A percentile compares a stretch with the other conserved stretches of the same genome.
phyloP scores from a whole-genome alignment of 805 yeast genomes.

The Brettanomyces naardenensis region DNA sequence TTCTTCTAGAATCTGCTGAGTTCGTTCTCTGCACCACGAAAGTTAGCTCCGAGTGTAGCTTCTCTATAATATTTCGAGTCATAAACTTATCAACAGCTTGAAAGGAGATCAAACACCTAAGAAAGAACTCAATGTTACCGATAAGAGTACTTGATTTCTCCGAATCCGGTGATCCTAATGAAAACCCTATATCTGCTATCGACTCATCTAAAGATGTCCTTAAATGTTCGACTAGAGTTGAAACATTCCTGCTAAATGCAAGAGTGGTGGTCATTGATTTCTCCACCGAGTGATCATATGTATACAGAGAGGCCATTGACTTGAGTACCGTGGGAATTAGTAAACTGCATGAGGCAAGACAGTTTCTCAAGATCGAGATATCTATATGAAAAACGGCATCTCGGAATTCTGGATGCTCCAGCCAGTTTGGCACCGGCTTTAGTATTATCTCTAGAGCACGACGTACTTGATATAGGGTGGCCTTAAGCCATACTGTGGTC shows the following conservation, averaged over 20 bases:
- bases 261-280: slow-evolving; percentile 11
- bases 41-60: slow-evolving; percentile 11
- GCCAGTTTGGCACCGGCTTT: slow-evolving; percentile 9
- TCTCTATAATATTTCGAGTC: slow-evolving; percentile 3
- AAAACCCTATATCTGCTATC: slow-evolving; percentile 12
- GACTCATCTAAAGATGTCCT: slow-evolving; percentile 7
- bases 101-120: slow-evolving; percentile 6
- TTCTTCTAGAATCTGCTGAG: slow-evolving; percentile 5
- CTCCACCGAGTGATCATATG: slow-evolving; percentile 9
- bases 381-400: slow-evolving; percentile 25
- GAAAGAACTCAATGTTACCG: slow-evolving; percentile 8
- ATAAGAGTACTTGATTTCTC: slow-evolving; percentile 11
- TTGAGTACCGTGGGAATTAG: slow-evolving; percentile 31
- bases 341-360: slow-evolving; percentile 27
- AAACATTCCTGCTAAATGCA: slow-evolving; percentile 8
- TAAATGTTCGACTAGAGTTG: background rate
- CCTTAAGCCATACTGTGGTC: slow-evolving; percentile 46
- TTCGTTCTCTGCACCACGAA: slow-evolving; percentile 9
- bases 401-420: slow-evolving; percentile 27
- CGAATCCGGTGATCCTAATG: slow-evolving; percentile 21
- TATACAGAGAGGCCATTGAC: slow-evolving; percentile 15
- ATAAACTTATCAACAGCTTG: slow-evolving; percentile 4
- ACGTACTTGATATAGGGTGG: slow-evolving; percentile 42
- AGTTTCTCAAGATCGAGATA: slow-evolving; percentile 22
- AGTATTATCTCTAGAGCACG: slow-evolving; percentile 34